Evolutionary conservation across 495 filamentous ascomycete species (phyloP), one percentile per base, ranked within the genome.

Genomic region (Trichoderma reesei): DNA sequence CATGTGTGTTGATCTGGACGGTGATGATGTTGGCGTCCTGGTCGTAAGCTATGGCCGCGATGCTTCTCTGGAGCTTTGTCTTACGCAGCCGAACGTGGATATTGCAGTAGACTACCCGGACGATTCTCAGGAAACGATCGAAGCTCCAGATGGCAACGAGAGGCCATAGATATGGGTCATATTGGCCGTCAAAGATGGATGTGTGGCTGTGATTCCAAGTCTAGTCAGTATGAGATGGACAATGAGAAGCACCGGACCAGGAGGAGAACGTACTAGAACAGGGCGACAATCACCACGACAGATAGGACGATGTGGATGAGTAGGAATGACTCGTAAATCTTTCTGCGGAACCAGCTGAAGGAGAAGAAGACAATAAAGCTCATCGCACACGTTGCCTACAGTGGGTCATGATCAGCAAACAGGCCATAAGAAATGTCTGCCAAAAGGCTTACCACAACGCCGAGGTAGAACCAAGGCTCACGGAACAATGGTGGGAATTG

Each of bases 21-120:
- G 78, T 74, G 41, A 86, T 72, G 1, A 85, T 75, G 62, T 84
- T 74, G 31, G 79, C 75, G n/a, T 69, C 72, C 54, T 75, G 64
- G 61, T 84, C 73, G 63, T 85, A 83, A 31, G 67, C 72, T 38
- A 68, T 69, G 9, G 59, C 70, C 6, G 72, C 71, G 36, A 38
- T n/a, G 36, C 36, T 41, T 3, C 59, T 34, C 5, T 61, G 34
- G 36, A 61, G 59, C 8, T 11, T 9, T 3, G 9, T 20, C 18
- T 31, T 38, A 16, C 5, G 6, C 36, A 61, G 59, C 9, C 34
- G 36, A 31, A 61, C 59, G 59, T 61, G 59, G 36, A 61, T 5
- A 65, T 85, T 85, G 71, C 77, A 80, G 64, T 79, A 79, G 20
- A 80, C 61, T 5, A 74, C 66, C 26, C 72, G 73, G 11, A 73